Base-by-base conservation (phyloP, 116 monocot genomes). In the Papilionanthe hybrid region DNA sequence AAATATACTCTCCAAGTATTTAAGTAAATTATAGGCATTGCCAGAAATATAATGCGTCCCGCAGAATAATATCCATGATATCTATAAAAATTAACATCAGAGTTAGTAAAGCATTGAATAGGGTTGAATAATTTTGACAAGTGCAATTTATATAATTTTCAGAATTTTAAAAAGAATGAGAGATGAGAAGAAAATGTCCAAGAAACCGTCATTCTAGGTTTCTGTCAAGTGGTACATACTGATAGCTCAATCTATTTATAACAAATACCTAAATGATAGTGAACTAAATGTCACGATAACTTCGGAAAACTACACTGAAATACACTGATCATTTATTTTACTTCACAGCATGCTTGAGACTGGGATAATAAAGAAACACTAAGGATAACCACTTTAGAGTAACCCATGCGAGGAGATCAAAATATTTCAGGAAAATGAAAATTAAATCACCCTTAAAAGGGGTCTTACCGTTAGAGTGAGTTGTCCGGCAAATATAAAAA, bases 401-500 rank as follows among this genome's bases (percentile, higher is more conserved):
- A 45, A 76, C 23, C 76, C 25, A 37, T 56, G 28, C 32, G 18
- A 28, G 41, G 57, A 20, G 18, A 22, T 42, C 0, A 20, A 6
- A 0, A 76, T 76, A 9, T 13, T 45, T 76, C 27, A 25, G 13
- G 17, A 53, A 55, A 30, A 32, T n/a, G 42, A 32, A 60, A 71
- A 68, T 0, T 11, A 44, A 22, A 27, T 30, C 28, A 17, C 13
- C 42, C 11, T 68, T 66, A 0, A 57, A 15, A 71, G 37, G 53
- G 13, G 27, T 43, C 75, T 76, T 92, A 97, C 97, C 82, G 97
- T 97, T 45, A 97, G 73, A 80, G 90, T 88, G 68, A 97, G 91
- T 82, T 97, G 97, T 48, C 97, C 97, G 75, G 82, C 88, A 88
- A 97, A 94, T 69, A 97, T 97, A 77, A 97, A 97, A 83, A 97